Evolutionary conservation across 1,284 basidiomycete genomes (phyloP).

Genomic region (Boletus mariae): DNA sequence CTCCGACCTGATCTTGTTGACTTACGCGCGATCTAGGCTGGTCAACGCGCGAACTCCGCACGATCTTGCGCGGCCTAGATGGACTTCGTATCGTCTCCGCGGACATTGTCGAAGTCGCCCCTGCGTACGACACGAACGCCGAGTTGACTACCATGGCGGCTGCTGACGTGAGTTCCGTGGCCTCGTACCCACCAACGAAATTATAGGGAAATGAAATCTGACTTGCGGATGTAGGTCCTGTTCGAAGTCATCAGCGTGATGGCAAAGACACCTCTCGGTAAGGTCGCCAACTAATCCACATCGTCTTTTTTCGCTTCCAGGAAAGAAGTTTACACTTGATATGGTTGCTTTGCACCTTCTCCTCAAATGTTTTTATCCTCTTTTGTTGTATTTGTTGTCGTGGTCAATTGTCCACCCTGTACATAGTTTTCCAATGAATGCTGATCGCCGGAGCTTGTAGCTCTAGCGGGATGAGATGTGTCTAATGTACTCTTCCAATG

Average conservation of each 20-base stretch:
- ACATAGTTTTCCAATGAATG: too few relatives aligned
- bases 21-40: constrained; percentile 45
- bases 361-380: not conserved
- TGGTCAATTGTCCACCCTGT: not conserved
- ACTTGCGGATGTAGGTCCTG: constrained; percentile 45
- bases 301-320: not conserved
- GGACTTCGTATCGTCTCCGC: constrained; percentile 73
- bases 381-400: not conserved
- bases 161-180: constrained; percentile 56
- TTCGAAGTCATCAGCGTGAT: constrained; percentile 75
- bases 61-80: constrained; percentile 69
- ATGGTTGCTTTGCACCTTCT: not conserved
- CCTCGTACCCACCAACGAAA: not conserved
- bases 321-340: not conserved
- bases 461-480: too few relatives aligned
- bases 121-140: constrained; percentile 77
- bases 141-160: constrained; percentile 78
- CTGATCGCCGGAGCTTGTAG: too few relatives aligned
- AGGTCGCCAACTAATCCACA: constrained; percentile 32
- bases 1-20: not conserved
- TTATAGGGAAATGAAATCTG: not conserved
- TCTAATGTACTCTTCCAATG: too few relatives aligned
- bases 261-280: constrained; percentile 73
- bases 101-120: constrained; percentile 80
- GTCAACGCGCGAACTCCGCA: constrained; percentile 72